Percentiles rank a stretch among this genome's conserved stretches.
Conservation (phyloP, 495 filamentous ascomycete genomes). For the Sphaerosporella brunnea region DNA sequence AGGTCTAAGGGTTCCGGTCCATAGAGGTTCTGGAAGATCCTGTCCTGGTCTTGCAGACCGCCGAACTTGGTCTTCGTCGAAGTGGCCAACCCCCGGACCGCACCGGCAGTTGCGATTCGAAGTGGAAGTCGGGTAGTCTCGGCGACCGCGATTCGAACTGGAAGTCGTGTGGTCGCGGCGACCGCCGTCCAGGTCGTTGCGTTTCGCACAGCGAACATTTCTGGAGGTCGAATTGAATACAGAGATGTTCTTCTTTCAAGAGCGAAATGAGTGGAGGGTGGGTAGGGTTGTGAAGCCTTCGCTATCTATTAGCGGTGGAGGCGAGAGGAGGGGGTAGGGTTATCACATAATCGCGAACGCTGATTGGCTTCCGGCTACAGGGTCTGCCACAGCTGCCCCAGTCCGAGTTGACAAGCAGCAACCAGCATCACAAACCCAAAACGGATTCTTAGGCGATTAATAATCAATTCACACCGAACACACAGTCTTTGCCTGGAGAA, state of each 20-base stretch:
- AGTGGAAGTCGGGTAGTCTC: not conserved
- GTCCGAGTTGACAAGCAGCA: too few species aligned
- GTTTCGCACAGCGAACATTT: slow-evolving; percentile 9
- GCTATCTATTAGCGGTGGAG: not conserved
- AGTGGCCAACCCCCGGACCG: slow-evolving; percentile 53
- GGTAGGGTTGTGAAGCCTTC: not conserved
- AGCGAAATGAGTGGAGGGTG: slow-evolving; percentile 6
- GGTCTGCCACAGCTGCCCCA: too few species aligned
- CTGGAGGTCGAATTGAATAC: not conserved
- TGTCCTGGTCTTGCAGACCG: slow-evolving; percentile 80
- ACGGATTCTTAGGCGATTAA: too few species aligned
- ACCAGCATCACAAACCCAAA: too few species aligned
- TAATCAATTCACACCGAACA: too few species aligned
- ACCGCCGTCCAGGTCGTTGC: not conserved
- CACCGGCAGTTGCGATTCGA: not conserved
- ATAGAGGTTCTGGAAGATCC: slow-evolving; percentile 98
- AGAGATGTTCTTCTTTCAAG: too few species aligned
- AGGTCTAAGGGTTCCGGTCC: slow-evolving; percentile 77
- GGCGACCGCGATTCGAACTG: not conserved
- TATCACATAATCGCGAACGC: slow-evolving; percentile 2
- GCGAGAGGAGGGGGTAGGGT: too few species aligned
- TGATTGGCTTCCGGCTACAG: slow-evolving; percentile 6
- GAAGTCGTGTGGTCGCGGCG: slow-evolving; percentile 1
- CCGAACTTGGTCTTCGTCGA: slow-evolving; percentile 68
- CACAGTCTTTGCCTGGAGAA: too few species aligned